These are phyloP conservation scores for Mesotaenium endlicherianum DNA, from an alignment of 139 green algal species.

Conservation along the genomic window DNA sequence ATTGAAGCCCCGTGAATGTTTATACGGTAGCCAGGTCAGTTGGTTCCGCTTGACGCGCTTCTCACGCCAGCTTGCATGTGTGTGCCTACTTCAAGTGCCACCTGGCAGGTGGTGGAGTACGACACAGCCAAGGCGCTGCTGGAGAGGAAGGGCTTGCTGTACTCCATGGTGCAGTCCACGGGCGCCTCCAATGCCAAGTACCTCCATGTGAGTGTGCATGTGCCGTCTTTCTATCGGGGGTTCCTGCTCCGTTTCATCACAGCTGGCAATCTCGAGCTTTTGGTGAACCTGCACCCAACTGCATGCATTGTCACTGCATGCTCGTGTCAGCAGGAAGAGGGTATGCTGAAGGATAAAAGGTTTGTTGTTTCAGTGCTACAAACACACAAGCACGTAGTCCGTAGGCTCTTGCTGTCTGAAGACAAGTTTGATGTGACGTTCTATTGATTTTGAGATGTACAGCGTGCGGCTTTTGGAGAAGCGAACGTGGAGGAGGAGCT, in stretches of 20 bases:
- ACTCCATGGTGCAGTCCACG: slow-evolving; percentile 46
- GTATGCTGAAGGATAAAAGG: not conserved
- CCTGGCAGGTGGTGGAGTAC: slow-evolving; percentile 46
- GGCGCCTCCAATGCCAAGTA: slow-evolving; percentile 33
- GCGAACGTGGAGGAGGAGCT: slow-evolving; percentile 7
- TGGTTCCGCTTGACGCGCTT: too few species aligned
- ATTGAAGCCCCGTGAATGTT: too few species aligned
- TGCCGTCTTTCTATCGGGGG: not conserved
- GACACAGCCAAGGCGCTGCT: slow-evolving; percentile 41
- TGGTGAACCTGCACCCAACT: not conserved
- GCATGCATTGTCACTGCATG: not conserved
- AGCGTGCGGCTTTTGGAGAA: slow-evolving; percentile 18
- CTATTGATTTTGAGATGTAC: not conserved
- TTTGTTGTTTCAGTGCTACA: not conserved
- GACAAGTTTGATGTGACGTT: too few species aligned
- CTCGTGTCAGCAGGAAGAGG: not conserved
- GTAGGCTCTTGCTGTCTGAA: not conserved
- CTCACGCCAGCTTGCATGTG: too few species aligned
- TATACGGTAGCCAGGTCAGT: too few species aligned
- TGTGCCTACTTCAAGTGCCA: too few species aligned
- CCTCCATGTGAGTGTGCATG: not conserved
- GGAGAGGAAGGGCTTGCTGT: not conserved
- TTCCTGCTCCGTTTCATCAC: not conserved
- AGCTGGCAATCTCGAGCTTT: not conserved
- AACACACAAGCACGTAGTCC: not conserved